phyloP scores from a whole-genome alignment of 2,329 filamentous ascomycete genomes.

The Rachicladosporium sp. region DNA sequence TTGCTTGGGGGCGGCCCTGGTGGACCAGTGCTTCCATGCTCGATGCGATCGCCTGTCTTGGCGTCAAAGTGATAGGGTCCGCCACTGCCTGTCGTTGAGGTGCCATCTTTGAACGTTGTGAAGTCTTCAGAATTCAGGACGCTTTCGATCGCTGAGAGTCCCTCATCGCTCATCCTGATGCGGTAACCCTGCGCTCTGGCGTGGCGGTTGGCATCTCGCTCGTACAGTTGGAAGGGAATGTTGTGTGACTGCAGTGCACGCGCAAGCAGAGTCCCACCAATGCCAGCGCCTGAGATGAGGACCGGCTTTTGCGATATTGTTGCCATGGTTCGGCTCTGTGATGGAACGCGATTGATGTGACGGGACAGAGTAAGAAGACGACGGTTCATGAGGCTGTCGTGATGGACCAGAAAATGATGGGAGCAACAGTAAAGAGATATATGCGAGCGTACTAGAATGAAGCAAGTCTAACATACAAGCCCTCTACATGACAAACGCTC shows the following conservation, averaged over 20 bases:
- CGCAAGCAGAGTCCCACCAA: conserved; percentile 28
- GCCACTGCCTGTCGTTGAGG: conserved; percentile 47
- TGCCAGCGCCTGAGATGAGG: conserved; percentile 29
- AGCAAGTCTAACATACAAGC: no score
- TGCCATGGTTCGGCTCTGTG: conserved; percentile 3
- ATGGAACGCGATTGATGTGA: no score
- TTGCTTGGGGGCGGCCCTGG: conserved; percentile 5
- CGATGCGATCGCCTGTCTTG: conserved; percentile 42
- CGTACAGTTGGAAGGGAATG: conserved; percentile 30
- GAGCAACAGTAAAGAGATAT: no score
- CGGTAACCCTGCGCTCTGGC: conserved; percentile 53
- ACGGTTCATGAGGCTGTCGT: no score
- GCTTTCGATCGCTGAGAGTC: conserved; percentile 48
- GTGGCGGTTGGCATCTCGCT: conserved; percentile 34
- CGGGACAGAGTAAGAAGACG: no score
- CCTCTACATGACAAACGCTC: no score
- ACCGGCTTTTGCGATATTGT: conserved; percentile 24
- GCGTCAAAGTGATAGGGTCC: conserved; percentile 43
- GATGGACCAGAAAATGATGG: no score
- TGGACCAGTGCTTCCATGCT: not conserved
- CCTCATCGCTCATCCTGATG: conserved; percentile 44
- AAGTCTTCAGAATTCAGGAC: conserved; percentile 36
- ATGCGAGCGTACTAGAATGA: no score
- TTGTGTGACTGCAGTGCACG: conserved; percentile 23
- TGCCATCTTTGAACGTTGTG: conserved; percentile 44